phyloP scores from a whole-genome alignment of 192 early-diverging fungal genomes.

The Pecoramyces ruminantium region DNA sequence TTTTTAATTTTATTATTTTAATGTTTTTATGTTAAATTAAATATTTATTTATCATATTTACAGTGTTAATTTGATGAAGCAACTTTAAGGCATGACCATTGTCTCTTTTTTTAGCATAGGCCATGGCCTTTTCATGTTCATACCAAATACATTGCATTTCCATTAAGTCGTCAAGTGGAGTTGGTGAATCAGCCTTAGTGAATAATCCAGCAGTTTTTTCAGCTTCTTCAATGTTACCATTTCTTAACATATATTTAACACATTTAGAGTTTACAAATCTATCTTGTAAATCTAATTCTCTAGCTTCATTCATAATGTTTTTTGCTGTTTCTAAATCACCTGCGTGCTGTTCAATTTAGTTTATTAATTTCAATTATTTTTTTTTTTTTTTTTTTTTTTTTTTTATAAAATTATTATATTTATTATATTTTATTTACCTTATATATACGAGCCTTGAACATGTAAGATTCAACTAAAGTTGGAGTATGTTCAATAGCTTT shows the following conservation, averaged over 20 bases:
- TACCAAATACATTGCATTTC: conserved; percentile 94
- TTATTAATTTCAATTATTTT: not conserved
- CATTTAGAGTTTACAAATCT: conserved; percentile 87
- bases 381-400: not conserved
- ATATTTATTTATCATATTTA: not conserved
- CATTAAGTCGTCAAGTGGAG: conserved; percentile 60
- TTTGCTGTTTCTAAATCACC: conserved; percentile 56
- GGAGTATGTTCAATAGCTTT: conserved; percentile 74
- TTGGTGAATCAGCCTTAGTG: conserved; percentile 40
- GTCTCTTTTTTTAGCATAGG: conserved; percentile 45
- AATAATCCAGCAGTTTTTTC: conserved; percentile 72
- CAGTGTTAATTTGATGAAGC: conserved; percentile 63
- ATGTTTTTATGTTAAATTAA: not conserved
- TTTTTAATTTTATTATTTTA: not conserved
- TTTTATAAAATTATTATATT: not conserved
- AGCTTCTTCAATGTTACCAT: conserved; percentile 62
- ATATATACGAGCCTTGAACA: conserved; percentile 83
- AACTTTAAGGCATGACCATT: conserved; percentile 74
- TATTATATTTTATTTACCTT: conserved; percentile 32
- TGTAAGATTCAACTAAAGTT: conserved; percentile 74
- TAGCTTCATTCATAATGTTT: conserved; percentile 65
- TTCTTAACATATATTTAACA: conserved; percentile 82
- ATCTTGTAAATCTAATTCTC: conserved; percentile 82
- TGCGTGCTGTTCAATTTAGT: conserved; percentile 31
- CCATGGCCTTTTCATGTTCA: conserved; percentile 55